These are phyloP conservation scores for Copromyces sp. DNA, from an alignment of 495 filamentous ascomycete species.

Conservation along the genomic window DNA sequence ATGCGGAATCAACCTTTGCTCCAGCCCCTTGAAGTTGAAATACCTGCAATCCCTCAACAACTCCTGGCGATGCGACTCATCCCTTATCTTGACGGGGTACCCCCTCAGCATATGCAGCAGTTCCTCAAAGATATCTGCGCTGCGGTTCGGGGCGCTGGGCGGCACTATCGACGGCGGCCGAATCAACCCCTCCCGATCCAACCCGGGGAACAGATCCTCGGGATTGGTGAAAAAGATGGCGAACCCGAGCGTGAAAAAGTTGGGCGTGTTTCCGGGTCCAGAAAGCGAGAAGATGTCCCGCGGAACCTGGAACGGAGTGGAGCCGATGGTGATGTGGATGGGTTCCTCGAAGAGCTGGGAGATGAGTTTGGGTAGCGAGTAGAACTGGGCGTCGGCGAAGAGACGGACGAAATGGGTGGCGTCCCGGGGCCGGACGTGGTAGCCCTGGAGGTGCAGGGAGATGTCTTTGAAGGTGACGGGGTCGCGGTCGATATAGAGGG, in stretches of 20 bases:
- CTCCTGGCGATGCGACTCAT: constrained; percentile 66
- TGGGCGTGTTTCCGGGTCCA: constrained; percentile 71
- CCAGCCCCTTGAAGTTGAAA: constrained; percentile 82
- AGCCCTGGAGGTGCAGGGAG: constrained; percentile 84
- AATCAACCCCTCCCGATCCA: constrained; percentile 69
- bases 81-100: constrained; percentile 72
- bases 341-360: constrained; percentile 90
- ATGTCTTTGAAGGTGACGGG: constrained; percentile 85
- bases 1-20: constrained; percentile 78
- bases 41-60: constrained; percentile 84
- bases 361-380: constrained; percentile 79
- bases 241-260: constrained; percentile 94
- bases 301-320: constrained; percentile 77
- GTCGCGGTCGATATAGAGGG: constrained; percentile 93
- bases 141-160: constrained; percentile 69
- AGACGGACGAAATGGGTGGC: constrained; percentile 79
- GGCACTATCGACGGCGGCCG: constrained; percentile 81
- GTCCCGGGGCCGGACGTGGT: constrained; percentile 76
- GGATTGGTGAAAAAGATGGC: constrained; percentile 78
- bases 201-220: constrained; percentile 74
- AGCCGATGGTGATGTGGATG: constrained; percentile 84
- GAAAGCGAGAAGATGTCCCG: constrained; percentile 68
- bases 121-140: constrained; percentile 69
- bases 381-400: constrained; percentile 95
- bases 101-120: constrained; percentile 77